phyloP scores from a whole-genome alignment of 257 asterid genomes.

The Hygrophila difformis region DNA sequence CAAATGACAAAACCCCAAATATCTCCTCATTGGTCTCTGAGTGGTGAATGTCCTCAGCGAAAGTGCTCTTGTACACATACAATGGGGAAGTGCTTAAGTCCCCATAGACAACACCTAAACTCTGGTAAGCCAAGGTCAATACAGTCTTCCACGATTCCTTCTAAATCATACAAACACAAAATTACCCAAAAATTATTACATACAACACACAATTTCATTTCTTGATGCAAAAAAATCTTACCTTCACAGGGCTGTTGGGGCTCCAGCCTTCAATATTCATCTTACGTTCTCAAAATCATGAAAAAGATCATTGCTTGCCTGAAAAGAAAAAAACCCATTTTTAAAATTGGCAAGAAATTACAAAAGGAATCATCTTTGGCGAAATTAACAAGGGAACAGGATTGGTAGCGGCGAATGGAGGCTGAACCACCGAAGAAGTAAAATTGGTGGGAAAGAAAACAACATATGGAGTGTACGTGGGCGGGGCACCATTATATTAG shows the following conservation, averaged over 20 bases:
- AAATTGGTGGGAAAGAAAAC: too few species aligned
- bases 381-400: too few species aligned
- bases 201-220: background rate
- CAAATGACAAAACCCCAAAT: slow-evolving; percentile 74
- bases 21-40: slow-evolving; percentile 89
- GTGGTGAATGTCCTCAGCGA: slow-evolving; percentile 90
- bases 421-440: too few species aligned
- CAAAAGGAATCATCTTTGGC: too few species aligned
- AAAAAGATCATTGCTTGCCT: slow-evolving; percentile 25
- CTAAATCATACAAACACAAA: slow-evolving; percentile 38
- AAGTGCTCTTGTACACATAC: slow-evolving; percentile 92
- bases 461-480: too few species aligned
- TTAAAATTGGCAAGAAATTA: too few species aligned
- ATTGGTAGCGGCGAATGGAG: too few species aligned
- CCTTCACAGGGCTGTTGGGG: slow-evolving; percentile 51
- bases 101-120: slow-evolving; percentile 93
- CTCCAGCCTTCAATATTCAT: slow-evolving; percentile 82
- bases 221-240: slow-evolving; percentile 26
- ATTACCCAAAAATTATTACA: background rate
- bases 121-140: slow-evolving; percentile 82
- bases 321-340: too few species aligned
- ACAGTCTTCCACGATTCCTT: slow-evolving; percentile 82
- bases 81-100: slow-evolving; percentile 94
- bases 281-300: slow-evolving; percentile 36
- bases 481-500: too few species aligned